phyloP scores from a whole-genome alignment of 805 yeast genomes.

The Lipomyces yamadae region DNA sequence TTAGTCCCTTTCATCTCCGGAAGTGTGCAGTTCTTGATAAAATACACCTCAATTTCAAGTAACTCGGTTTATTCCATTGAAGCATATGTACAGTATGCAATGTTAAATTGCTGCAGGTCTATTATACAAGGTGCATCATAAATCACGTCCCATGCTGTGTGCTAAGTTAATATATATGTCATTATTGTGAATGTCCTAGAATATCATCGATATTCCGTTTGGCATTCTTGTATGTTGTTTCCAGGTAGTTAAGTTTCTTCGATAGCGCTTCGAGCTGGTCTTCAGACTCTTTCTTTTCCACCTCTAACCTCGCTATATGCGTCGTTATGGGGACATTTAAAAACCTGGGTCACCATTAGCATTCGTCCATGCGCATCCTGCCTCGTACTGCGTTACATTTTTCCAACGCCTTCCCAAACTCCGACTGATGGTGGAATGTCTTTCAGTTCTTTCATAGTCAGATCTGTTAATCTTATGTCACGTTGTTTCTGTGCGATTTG shows the following conservation, averaged over 20 bases:
- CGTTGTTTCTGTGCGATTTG: conserved; percentile 33
- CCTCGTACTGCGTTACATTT: conserved; percentile 18
- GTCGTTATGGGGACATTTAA: conserved; percentile 32
- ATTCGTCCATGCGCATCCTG: not conserved
- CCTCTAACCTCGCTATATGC: conserved; percentile 26
- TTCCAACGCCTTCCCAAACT: conserved; percentile 38
- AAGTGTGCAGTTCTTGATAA: no score
- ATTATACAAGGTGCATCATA: not conserved
- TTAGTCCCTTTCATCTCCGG: no score
- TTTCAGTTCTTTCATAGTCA: conserved; percentile 28
- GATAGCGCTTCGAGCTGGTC: conserved; percentile 33
- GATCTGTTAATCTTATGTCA: conserved; percentile 28
- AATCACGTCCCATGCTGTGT: not conserved
- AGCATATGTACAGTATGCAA: not conserved
- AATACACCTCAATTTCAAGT: no score
- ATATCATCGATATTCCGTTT: conserved; percentile 34
- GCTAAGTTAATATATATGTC: not conserved
- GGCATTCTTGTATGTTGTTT: conserved; percentile 34
- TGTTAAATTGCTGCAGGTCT: not conserved
- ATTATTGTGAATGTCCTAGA: conserved; percentile 19
- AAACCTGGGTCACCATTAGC: conserved; percentile 22
- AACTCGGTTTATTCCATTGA: no score
- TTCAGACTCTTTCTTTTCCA: conserved; percentile 25
- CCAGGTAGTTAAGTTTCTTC: conserved; percentile 34
- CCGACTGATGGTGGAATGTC: conserved; percentile 34